Evolutionary conservation across 306 rosid species (phyloP).

Genomic region (Boehmeria nivea): DNA sequence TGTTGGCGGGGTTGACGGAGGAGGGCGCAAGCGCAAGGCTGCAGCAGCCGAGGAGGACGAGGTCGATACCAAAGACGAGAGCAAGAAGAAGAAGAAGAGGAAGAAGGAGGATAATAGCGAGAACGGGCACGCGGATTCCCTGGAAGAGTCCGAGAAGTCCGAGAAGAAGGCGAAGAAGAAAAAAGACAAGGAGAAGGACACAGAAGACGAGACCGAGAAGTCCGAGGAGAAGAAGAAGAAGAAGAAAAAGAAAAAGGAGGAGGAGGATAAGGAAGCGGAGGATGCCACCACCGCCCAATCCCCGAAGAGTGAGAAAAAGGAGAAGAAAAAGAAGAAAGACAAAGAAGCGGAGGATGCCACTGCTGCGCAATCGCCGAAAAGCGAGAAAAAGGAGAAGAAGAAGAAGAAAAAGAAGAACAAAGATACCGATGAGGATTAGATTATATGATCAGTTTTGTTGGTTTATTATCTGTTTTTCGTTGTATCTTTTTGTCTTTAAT

Average conservation of each 20-base stretch:
- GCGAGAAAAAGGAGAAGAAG: conserved; percentile 63
- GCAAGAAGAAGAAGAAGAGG: conserved; percentile 46
- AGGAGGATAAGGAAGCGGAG: conserved; percentile 40
- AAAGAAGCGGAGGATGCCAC: conserved; percentile 42
- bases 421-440: conserved; percentile 45
- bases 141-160: conserved; percentile 37
- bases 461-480: conserved; percentile 6
- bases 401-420: conserved; percentile 38
- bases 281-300: conserved; percentile 14
- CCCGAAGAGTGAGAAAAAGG: conserved; percentile 51
- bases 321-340: conserved; percentile 59
- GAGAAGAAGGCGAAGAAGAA: conserved; percentile 19
- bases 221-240: too few species aligned
- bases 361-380: conserved; percentile 11
- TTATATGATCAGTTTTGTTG: conserved; percentile 5
- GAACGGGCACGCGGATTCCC: conserved; percentile 20
- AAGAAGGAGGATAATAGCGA: conserved; percentile 27
- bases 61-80: conserved; percentile 30
- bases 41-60: conserved; percentile 11
- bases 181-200: background rate
- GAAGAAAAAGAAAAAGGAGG: too few species aligned
- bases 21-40: conserved; percentile 43
- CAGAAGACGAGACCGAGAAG: too few species aligned
- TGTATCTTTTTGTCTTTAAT: conserved; percentile 5
- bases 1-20: conserved; percentile 17